Conservation (phyloP, 2,329 filamentous ascomycete species). For the Cytospora paraplurivora region DNA sequence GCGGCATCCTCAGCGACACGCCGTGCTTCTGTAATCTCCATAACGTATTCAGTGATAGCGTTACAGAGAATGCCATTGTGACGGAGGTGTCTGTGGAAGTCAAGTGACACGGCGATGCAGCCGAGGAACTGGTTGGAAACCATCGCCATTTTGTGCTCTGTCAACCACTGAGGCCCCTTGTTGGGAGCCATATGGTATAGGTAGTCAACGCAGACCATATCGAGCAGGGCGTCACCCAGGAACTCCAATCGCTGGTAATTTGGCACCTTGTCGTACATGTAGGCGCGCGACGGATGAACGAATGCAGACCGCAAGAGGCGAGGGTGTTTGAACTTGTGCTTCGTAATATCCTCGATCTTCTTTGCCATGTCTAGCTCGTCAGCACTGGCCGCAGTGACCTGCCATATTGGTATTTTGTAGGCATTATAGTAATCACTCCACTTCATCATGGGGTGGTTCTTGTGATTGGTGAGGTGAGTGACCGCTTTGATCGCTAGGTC, state of each 20-base stretch:
- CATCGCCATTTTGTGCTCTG: constrained; percentile 99
- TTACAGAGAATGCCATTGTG: constrained; percentile 49
- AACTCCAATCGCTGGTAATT: constrained; percentile 93
- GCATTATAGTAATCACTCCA: constrained; percentile 74
- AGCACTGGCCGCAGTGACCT: constrained; percentile 62
- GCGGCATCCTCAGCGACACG: constrained; percentile 40
- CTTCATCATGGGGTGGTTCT: constrained; percentile 67
- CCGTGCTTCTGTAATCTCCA: constrained; percentile 52
- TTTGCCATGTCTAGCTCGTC: constrained; percentile 68
- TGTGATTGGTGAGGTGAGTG: constrained; percentile 67
- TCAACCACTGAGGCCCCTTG: constrained; percentile 93
- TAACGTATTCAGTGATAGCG: constrained; percentile 57
- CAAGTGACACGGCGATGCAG: constrained; percentile 75
- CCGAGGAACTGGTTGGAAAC: constrained; percentile 94
- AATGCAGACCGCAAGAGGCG: constrained; percentile 82
- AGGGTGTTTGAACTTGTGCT: constrained; percentile 71
- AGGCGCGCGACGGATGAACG: constrained; percentile 81
- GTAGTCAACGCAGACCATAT: constrained; percentile 81
- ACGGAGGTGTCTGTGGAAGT: constrained; percentile 74
- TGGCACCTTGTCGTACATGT: constrained; percentile 74
- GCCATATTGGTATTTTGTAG: constrained; percentile 73
- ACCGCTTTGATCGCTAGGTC: constrained; percentile 65
- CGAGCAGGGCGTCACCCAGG: constrained; percentile 83
- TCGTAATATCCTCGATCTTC: constrained; percentile 60
- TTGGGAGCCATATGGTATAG: constrained; percentile 76